Conservation (phyloP, 192 early-diverging fungal species). For the Backusella sp. region DNA sequence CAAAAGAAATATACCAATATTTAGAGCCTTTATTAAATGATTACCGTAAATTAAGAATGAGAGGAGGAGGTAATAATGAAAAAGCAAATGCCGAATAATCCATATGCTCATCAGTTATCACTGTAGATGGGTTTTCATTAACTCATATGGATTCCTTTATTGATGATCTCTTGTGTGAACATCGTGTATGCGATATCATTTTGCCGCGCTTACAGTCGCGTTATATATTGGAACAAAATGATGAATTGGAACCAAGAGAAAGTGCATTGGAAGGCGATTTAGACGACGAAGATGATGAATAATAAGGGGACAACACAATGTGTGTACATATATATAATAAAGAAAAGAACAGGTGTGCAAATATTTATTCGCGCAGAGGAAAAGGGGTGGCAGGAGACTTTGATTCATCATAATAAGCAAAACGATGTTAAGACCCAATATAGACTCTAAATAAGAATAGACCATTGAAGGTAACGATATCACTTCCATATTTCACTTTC, state of each 20-base stretch:
- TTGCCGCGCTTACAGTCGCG: slow-evolving; percentile 82
- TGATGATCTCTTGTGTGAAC: slow-evolving; percentile 76
- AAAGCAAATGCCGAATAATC: background rate
- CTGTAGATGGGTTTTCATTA: slow-evolving; percentile 36
- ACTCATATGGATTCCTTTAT: slow-evolving; percentile 91
- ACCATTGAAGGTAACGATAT: no score
- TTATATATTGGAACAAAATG: slow-evolving; percentile 79
- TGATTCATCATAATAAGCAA: no score
- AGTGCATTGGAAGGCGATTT: slow-evolving; percentile 73
- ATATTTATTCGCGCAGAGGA: no score
- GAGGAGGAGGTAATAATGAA: slow-evolving; percentile 40
- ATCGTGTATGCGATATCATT: slow-evolving; percentile 86
- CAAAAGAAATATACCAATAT: slow-evolving; percentile 78
- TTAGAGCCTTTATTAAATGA: slow-evolving; percentile 88
- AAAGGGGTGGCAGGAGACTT: no score
- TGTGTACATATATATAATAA: background rate
- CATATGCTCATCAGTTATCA: background rate
- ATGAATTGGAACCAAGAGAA: slow-evolving; percentile 75
- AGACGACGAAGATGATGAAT: slow-evolving; percentile 4
- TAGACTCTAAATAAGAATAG: no score
- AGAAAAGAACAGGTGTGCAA: background rate
- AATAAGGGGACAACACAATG: background rate
- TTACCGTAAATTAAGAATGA: slow-evolving; percentile 77
- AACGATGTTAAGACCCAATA: no score
- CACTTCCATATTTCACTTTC: no score